Base-by-base conservation (phyloP, 768 basidiomycete genomes). In the Mycena vitilis region DNA sequence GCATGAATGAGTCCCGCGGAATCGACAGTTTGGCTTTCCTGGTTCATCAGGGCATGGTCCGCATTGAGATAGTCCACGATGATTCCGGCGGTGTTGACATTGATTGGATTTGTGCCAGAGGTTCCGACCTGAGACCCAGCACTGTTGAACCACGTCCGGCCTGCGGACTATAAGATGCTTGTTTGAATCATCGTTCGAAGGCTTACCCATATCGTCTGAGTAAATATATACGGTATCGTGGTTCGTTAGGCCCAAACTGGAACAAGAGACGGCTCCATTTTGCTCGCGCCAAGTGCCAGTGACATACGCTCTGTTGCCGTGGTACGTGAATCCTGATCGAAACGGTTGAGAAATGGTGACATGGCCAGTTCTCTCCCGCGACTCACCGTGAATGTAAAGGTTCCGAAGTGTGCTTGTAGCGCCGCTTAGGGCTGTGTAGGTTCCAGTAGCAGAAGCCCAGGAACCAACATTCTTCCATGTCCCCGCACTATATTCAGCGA, bases 1-100 rank as follows among this genome's bases (percentile, higher is more conserved):
- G 78, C 75, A 65, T 86, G 85, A 44, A 85, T 80, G 59, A 81
- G 81, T 36, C 84, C 84, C 4, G 75, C 60, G 4, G 83, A 84
- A 60, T 86, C 85, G 4, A 85, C 80, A 20, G 78, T 80, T 74
- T 86, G 85, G 0, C 83, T 83, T 65, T 86, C 85, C 72, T 86
- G 85, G 70, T 86, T 86, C 83, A 86, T 85, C n/a, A 86, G 77
- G 2, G 81, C 85, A 70, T 85, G 84, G 66, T 85, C 81, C 12
- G 84, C 82, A 59, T 85, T 79, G 23, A 84, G 74, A 5, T 82
- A 73, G 63, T 85, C 84, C 30, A 84, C 76, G 60, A 84, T 81
- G 18, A 84, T 82, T 13, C 83, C 84, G 9, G 73, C 77, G 1
- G 81, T 81, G 56, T 83, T 84, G 55, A 85, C 83, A 62, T 81